Evolutionary conservation across 495 filamentous ascomycete species (phyloP), one percentile per base, ranked within the genome.

Genomic region (Pseudevernia furfuracea): DNA sequence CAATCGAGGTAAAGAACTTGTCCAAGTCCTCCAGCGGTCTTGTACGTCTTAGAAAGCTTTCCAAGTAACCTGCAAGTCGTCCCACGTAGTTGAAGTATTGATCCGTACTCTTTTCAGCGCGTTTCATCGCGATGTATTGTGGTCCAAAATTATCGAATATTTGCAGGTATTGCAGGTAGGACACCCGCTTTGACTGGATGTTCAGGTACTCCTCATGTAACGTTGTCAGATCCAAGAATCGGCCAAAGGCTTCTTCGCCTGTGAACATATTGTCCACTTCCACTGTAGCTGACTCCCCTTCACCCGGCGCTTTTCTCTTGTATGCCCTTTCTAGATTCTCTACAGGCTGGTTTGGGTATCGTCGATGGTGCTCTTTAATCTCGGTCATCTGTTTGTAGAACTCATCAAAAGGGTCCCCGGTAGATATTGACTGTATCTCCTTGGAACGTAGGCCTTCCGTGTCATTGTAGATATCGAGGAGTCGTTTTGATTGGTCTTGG

Each of bases 291-390:
- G 74, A 69, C 43, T 92, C 90, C 43, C 87, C 85, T 52, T 88
- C 84, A 3, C 77, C 86, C 10, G 86, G 81, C 37, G 84, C 83
- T 59, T 81, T 84, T 48, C 86, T 87, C 75, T 90, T 88, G 76
- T 98, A 97, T 64, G 92, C 90, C 63, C 86, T 82, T 77, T 98
- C 94, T 17, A 97, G 84, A 71, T 97, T 96, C 74, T 97, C 95
- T 36, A 95, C 89, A 4, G 88, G 92, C 71, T 96, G 91, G 73
- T 95, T 96, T 0, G 92, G 95, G 67, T 98, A 97, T 66, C 87
- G 85, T 59, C 87, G 84, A 75, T 97, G 91, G 70, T 92, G 95
- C 56, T 89, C 85, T 68, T 90, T 95, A 72, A 96, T 89, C 3
- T 84, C 82, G 60, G 81, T 75, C 8, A 96, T 76, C 70, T 96